phyloP scores from a whole-genome alignment of 2,329 filamentous ascomycete species.

The Diaporthe aspalathi region DNA sequence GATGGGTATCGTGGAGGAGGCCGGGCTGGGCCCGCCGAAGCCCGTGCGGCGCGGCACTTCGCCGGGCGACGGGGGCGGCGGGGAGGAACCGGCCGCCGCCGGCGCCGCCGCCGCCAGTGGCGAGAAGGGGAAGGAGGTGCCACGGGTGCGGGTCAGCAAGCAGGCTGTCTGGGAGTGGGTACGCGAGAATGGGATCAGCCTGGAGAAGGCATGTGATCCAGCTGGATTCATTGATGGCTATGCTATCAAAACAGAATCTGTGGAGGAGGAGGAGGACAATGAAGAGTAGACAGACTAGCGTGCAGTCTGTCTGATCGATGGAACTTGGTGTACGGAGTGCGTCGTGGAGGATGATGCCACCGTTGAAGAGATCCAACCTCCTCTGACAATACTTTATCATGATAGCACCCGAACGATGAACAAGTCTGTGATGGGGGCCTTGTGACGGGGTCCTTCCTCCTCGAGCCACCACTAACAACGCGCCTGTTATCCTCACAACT shows the following conservation, averaged over 20 bases:
- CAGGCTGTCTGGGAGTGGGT: slow-evolving; percentile 75
- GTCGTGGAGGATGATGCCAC: not conserved
- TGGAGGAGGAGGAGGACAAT: slow-evolving; percentile 49
- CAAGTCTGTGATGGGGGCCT: not conserved
- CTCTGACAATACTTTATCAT: not conserved
- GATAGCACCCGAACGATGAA: not conserved
- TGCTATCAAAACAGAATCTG: slow-evolving; percentile 58
- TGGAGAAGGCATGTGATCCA: slow-evolving; percentile 76
- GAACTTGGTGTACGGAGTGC: not conserved
- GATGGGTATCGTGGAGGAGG: slow-evolving; percentile 78
- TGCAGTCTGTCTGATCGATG: not conserved
- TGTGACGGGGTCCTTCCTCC: not conserved
- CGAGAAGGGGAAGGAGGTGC: slow-evolving; percentile 46
- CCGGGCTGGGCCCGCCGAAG: slow-evolving; percentile 59
- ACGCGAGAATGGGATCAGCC: slow-evolving; percentile 67
- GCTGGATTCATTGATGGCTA: slow-evolving; percentile 80
- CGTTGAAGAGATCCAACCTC: not conserved
- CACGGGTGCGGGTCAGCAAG: slow-evolving; percentile 64
- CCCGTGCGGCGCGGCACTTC: slow-evolving; percentile 21
- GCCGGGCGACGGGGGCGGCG: slow-evolving; percentile 38
- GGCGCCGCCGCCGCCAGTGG: slow-evolving; percentile 41
- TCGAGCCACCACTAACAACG: not conserved
- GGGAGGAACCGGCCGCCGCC: slow-evolving; percentile 39
- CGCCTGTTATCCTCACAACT: no score
- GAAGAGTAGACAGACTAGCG: slow-evolving; percentile 34